These are phyloP conservation scores for Agaricales sp. DNA, from an alignment of 1,284 basidiomycete genomes.

Conservation along the genomic window DNA sequence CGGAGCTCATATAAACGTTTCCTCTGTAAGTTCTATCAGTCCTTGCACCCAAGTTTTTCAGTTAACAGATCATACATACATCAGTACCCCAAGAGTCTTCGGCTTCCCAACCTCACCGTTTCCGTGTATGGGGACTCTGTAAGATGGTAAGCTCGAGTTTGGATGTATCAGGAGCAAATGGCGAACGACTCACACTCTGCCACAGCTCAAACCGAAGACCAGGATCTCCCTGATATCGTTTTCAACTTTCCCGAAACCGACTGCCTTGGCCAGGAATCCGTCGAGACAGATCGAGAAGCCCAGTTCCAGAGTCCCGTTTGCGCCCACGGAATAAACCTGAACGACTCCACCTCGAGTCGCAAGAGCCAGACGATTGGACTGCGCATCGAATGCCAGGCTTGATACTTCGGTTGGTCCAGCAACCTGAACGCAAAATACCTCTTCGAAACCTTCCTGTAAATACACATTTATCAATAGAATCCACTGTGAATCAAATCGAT, in stretches of 20 bases:
- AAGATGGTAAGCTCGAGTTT: no score
- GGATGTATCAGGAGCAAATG: no score
- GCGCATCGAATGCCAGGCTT: background rate
- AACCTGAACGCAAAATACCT: background rate
- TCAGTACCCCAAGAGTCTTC: background rate
- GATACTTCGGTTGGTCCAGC: background rate
- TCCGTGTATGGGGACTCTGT: no score
- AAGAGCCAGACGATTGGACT: background rate
- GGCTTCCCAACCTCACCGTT: background rate
- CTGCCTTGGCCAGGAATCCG: slow-evolving; percentile 7
- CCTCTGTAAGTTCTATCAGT: no score
- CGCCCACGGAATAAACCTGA: slow-evolving; percentile 8
- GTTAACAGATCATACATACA: slow-evolving; percentile 3
- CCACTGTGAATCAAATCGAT: background rate
- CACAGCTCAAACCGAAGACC: slow-evolving; percentile 9
- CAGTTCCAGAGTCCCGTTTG: background rate
- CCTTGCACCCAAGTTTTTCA: no score
- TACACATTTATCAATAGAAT: background rate
- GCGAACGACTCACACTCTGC: slow-evolving; percentile 9
- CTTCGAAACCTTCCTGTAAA: background rate
- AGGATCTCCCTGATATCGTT: slow-evolving; percentile 7
- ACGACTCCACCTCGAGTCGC: slow-evolving; percentile 1
- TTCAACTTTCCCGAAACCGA: slow-evolving; percentile 8
- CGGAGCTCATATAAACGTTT: slow-evolving; percentile 3
- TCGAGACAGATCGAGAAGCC: slow-evolving; percentile 8